A percentile compares a stretch with the other conserved stretches of the same genome.
These are phyloP conservation scores for Trypanosoma caninum DNA, from an alignment of 208 protist genomes.

Conservation along the genomic window DNA sequence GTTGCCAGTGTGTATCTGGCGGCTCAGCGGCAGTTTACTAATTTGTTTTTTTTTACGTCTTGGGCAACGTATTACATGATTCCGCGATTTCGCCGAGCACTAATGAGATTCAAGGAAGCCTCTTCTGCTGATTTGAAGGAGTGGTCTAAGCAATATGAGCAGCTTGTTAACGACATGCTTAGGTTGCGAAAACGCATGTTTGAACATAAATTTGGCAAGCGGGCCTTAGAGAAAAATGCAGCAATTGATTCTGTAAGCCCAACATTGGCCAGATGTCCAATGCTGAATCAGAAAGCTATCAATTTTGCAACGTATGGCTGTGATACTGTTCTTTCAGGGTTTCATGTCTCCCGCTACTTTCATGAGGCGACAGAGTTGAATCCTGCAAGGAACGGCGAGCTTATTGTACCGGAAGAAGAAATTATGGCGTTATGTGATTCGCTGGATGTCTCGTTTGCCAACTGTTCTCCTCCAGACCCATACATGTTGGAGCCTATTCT, in stretches of 20 bases:
- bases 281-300: conserved; percentile 88
- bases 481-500: conserved; percentile 87
- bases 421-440: conserved; percentile 65
- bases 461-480: conserved; percentile 73
- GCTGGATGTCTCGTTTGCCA: conserved; percentile 65
- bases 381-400: conserved; percentile 71
- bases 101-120: conserved; percentile 80
- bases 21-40: conserved; percentile 82
- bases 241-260: conserved; percentile 72
- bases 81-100: conserved; percentile 65
- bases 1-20: conserved; percentile 71
- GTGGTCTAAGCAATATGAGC: conserved; percentile 87
- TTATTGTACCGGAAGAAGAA: conserved; percentile 56
- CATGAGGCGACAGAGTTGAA: conserved; percentile 90
- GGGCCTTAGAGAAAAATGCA: conserved; percentile 49
- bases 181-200: conserved; percentile 84
- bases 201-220: conserved; percentile 78
- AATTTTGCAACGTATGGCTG: conserved; percentile 85
- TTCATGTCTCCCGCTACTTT: conserved; percentile 87
- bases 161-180: conserved; percentile 76
- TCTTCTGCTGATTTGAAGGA: conserved; percentile 82
- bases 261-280: conserved; percentile 70
- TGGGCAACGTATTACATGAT: conserved; percentile 76
- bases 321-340: conserved; percentile 71
- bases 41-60: conserved; percentile 77